Conservation (phyloP, 2,329 filamentous ascomycete genomes). For the Ophiostoma australiae region DNA sequence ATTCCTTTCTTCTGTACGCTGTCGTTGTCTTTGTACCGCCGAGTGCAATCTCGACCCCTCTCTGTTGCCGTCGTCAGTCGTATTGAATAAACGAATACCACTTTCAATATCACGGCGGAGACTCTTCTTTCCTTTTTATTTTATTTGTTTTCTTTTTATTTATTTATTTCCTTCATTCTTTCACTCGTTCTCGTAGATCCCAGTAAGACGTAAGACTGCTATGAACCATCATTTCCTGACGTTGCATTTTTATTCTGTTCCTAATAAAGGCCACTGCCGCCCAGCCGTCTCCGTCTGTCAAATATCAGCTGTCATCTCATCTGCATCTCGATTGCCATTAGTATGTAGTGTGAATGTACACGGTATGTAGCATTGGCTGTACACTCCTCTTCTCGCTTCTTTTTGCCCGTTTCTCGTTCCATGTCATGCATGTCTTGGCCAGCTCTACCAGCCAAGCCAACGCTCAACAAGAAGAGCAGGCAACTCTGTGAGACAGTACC, state of each 20-base stretch:
- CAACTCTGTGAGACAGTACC: not conserved
- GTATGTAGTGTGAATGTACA: not conserved
- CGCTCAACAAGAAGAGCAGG: not conserved
- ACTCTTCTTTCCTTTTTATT: not conserved
- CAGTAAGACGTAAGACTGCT: not conserved
- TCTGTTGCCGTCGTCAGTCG: not conserved
- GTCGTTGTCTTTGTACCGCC: not conserved
- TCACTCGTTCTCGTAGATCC: too few species aligned
- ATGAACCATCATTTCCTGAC: not conserved
- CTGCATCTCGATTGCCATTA: slow-evolving; percentile 3
- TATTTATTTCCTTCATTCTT: too few species aligned
- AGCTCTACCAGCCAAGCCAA: not conserved
- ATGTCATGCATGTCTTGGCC: not conserved
- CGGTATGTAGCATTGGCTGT: too few species aligned
- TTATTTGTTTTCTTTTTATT: too few species aligned
- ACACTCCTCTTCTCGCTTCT: not conserved
- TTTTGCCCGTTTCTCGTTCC: slow-evolving; percentile 10
- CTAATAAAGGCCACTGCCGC: not conserved
- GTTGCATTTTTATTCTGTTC: not conserved
- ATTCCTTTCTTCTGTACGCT: not conserved
- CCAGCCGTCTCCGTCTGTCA: slow-evolving; percentile 4
- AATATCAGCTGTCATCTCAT: slow-evolving; percentile 3
- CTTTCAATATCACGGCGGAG: not conserved
- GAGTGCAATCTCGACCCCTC: not conserved
- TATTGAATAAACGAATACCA: not conserved